Conservation (phyloP, 1,284 basidiomycete genomes). For the Fomes fomentarius region DNA sequence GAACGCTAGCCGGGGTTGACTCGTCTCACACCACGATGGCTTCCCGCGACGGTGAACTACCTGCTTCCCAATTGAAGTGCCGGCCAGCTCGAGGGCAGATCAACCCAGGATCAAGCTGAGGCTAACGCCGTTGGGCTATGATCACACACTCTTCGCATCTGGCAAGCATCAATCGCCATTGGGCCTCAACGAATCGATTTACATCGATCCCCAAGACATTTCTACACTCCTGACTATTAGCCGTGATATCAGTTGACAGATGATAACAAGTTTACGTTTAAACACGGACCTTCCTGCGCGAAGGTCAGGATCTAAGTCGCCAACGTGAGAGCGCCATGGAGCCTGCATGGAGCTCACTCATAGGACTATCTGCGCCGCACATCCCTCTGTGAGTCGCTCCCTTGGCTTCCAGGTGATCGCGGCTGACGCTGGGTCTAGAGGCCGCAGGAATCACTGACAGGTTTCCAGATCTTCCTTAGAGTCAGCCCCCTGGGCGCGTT, state of each 20-base stretch:
- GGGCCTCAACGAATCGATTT: constrained; percentile 14
- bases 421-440: constrained; percentile 6
- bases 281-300: not conserved
- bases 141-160: too few species aligned
- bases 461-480: not conserved
- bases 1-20: not conserved
- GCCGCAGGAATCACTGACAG: not conserved
- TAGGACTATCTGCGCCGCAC: not conserved
- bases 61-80: too few species aligned
- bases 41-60: not conserved
- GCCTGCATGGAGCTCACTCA: too few species aligned
- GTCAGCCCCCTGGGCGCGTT: not conserved
- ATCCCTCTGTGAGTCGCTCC: not conserved
- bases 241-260: constrained; percentile 12
- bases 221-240: too few species aligned
- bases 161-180: too few species aligned
- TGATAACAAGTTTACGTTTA: constrained; percentile 23
- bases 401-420: constrained; percentile 15
- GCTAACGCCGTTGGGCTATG: too few species aligned
- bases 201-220: too few species aligned
- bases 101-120: too few species aligned
- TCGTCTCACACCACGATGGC: not conserved
- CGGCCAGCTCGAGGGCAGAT: too few species aligned
- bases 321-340: constrained; percentile 11
- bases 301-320: constrained; percentile 6